Evolutionary conservation across 352 stramenopile species (phyloP).

Genomic region (Hyaloperonospora arabidopsidis): DNA sequence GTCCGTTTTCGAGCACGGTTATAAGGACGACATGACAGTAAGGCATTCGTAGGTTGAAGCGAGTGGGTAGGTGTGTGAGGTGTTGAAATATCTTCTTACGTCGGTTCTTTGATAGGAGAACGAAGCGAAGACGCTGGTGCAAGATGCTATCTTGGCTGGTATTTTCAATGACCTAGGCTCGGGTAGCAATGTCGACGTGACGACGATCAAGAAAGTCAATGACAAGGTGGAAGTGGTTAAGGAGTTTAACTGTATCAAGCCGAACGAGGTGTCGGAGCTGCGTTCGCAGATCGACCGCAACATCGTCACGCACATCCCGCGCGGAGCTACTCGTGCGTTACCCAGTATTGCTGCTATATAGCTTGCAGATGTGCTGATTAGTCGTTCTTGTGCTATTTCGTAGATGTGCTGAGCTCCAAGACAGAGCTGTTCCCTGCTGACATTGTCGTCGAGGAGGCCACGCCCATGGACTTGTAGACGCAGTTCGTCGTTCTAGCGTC

Average conservation of each 20-base stretch:
- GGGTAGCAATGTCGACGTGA: slow-evolving; percentile 95
- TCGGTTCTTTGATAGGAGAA: slow-evolving; percentile 55
- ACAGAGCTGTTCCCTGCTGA: slow-evolving; percentile 55
- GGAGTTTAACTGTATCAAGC: slow-evolving; percentile 89
- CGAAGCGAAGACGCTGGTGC: slow-evolving; percentile 94
- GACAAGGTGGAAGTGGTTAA: slow-evolving; percentile 80
- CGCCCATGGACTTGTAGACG: slow-evolving; percentile 71
- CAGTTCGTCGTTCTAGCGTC: slow-evolving; percentile 11
- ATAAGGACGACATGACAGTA: slow-evolving; percentile 91
- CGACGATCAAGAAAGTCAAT: slow-evolving; percentile 89
- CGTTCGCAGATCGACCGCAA: slow-evolving; percentile 81
- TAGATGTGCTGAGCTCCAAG: slow-evolving; percentile 63
- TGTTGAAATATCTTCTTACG: background rate
- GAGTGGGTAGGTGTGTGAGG: too few species aligned
- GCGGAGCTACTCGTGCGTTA: slow-evolving; percentile 64
- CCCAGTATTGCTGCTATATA: background rate
- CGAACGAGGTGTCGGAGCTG: slow-evolving; percentile 87
- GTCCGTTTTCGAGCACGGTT: slow-evolving; percentile 93
- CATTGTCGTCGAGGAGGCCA: slow-evolving; percentile 67
- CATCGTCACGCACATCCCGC: slow-evolving; percentile 75
- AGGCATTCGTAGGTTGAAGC: background rate
- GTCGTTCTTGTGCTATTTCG: slow-evolving; percentile 5
- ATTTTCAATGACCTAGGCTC: slow-evolving; percentile 98
- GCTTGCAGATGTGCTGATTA: slow-evolving; percentile 2
- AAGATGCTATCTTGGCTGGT: slow-evolving; percentile 93